These are phyloP conservation scores for Alnus glutinosa DNA, from an alignment of 306 rosid genomes.

Conservation along the genomic window DNA sequence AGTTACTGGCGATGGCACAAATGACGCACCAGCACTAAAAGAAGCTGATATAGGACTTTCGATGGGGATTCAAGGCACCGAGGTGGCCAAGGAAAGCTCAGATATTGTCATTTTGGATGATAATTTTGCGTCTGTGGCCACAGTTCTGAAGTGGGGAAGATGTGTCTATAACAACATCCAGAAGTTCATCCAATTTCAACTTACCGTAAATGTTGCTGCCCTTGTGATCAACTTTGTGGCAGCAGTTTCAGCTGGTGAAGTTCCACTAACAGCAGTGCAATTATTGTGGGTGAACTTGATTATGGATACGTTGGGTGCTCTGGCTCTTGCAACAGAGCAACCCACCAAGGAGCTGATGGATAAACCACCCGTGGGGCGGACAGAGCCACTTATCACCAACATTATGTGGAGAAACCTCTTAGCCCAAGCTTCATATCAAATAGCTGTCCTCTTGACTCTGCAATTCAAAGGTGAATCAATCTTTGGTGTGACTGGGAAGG, in stretches of 20 bases:
- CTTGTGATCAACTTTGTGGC: constrained; percentile 13
- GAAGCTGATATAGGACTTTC: constrained; percentile 15
- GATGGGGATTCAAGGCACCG: constrained; percentile 7
- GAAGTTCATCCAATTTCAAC: constrained; percentile 12
- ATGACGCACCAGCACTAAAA: constrained; percentile 7
- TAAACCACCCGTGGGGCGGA: not conserved
- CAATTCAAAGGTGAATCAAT: constrained; percentile 1
- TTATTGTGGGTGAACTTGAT: constrained; percentile 17
- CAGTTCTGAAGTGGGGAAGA: constrained; percentile 4
- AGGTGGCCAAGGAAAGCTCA: not conserved
- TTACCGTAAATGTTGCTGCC: not conserved
- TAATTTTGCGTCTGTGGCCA: not conserved
- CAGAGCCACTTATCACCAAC: not conserved
- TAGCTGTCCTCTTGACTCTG: not conserved
- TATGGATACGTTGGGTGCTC: constrained; percentile 6
- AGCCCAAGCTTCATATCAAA: not conserved
- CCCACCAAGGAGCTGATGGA: not conserved
- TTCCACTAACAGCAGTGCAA: not conserved
- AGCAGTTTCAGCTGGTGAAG: not conserved
- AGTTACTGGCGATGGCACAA: constrained; percentile 1
- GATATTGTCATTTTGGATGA: constrained; percentile 12
- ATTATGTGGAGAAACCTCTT: not conserved
- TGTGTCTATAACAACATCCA: not conserved
- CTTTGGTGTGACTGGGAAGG: not conserved
- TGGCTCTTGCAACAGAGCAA: not conserved